Evolutionary conservation across 2,329 filamentous ascomycete genomes (phyloP).

Genomic region (Celoporthe dispersa): DNA sequence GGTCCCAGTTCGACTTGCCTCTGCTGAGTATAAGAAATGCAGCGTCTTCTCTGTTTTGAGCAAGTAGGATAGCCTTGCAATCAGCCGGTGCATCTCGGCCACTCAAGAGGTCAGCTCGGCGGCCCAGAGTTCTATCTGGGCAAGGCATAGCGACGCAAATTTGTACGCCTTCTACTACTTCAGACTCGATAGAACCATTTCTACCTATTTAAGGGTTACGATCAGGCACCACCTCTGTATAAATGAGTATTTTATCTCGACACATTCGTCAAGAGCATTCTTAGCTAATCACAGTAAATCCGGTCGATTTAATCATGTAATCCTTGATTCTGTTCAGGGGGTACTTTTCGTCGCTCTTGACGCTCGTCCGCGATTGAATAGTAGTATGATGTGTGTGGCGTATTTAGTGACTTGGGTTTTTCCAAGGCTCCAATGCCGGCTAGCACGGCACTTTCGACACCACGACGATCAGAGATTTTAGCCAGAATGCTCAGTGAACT

Average conservation of each 20-base stretch:
- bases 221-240: background rate
- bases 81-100: background rate
- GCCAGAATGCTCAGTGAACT: background rate
- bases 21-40: too few relatives aligned
- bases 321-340: background rate
- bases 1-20: too few relatives aligned
- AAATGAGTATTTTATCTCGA: background rate
- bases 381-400: background rate
- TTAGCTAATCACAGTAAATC: background rate
- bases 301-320: fast-evolving
- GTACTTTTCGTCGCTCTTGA: background rate
- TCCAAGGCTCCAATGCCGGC: background rate
- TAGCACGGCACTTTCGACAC: background rate
- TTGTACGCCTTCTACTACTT: too few relatives aligned
- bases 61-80: too few relatives aligned
- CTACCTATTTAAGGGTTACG: background rate
- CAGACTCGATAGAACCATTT: background rate
- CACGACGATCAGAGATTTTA: too few relatives aligned
- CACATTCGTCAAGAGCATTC: background rate
- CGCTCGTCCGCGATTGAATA: background rate
- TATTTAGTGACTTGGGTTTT: background rate
- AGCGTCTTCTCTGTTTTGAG: too few relatives aligned
- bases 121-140: background rate
- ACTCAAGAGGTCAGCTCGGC: background rate
- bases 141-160: background rate